Percentiles rank a stretch among this genome's conserved stretches.
These are phyloP conservation scores for Aeschynomene evenia DNA, from an alignment of 306 rosid genomes.

Conservation along the genomic window DNA sequence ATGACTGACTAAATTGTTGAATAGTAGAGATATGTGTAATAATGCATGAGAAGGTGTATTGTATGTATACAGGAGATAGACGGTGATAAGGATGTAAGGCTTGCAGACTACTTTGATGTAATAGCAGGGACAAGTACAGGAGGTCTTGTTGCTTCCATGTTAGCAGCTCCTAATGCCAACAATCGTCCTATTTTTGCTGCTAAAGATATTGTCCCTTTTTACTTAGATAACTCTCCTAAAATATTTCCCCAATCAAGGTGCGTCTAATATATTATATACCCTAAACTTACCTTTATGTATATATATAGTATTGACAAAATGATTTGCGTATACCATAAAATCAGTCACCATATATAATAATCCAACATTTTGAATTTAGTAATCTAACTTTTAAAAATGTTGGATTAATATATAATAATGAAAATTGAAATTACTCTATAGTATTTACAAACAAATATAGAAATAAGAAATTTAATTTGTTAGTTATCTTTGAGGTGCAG, in stretches of 20 bases:
- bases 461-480: background rate
- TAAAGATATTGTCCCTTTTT: conserved; percentile 28
- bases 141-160: conserved; percentile 39
- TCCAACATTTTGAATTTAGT: too few species aligned
- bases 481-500: conserved; percentile 16
- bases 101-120: conserved; percentile 44
- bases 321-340: too few species aligned
- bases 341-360: too few species aligned
- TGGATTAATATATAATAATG: too few species aligned
- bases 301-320: too few species aligned
- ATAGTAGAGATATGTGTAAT: background rate
- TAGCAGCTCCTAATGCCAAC: conserved; percentile 27
- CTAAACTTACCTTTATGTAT: too few species aligned
- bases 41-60: background rate
- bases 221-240: conserved; percentile 2
- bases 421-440: too few species aligned
- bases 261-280: background rate
- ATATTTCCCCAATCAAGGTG: conserved; percentile 34
- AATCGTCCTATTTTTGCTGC: conserved; percentile 40
- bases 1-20: too few species aligned
- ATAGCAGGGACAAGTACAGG: conserved; percentile 43
- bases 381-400: too few species aligned
- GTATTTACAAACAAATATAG: background rate
- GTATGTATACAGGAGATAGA: conserved; percentile 13
- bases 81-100: conserved; percentile 33